Conservation (phyloP, 1,284 basidiomycete species). For the Entoloma clypeatum region DNA sequence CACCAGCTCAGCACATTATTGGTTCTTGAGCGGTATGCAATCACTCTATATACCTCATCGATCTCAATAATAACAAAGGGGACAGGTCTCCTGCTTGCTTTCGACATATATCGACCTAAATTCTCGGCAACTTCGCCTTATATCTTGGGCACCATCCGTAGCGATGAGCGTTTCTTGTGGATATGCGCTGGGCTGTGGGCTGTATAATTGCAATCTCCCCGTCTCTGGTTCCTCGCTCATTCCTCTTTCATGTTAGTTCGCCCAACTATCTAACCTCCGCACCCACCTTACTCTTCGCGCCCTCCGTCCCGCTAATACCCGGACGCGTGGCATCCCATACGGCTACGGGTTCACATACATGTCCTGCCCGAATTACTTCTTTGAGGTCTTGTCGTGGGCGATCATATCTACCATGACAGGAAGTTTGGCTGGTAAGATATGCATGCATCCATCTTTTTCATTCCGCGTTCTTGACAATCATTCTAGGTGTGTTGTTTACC, state of each 20-base stretch:
- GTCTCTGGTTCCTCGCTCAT: neutral
- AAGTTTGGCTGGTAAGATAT: constrained; percentile 65
- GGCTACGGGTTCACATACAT: constrained; percentile 86
- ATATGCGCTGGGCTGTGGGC: constrained; percentile 69
- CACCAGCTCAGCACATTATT: constrained; percentile 82
- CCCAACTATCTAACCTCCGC: constrained; percentile 84
- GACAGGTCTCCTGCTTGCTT: constrained; percentile 68
- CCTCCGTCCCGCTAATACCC: constrained; percentile 80
- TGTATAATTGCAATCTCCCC: constrained; percentile 42
- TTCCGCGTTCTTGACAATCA: neutral
- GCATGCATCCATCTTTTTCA: constrained; percentile 7
- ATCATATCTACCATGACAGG: constrained; percentile 77
- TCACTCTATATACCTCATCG: constrained; percentile 9
- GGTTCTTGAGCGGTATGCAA: constrained; percentile 77
- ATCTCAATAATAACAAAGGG: constrained; percentile 11
- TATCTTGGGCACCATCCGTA: constrained; percentile 66
- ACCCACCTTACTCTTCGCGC: constrained; percentile 81
- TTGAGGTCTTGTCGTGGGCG: constrained; percentile 81
- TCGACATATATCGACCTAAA: constrained; percentile 74
- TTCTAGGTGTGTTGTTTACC: constrained; percentile 69
- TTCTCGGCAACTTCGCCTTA: constrained; percentile 58
- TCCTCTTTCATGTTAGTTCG: constrained; percentile 49
- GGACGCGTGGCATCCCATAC: constrained; percentile 77
- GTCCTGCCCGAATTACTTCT: constrained; percentile 94
- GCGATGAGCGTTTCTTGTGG: constrained; percentile 67